phyloP scores from a whole-genome alignment of 1,284 basidiomycete genomes.

The Volvariella volvacea region DNA sequence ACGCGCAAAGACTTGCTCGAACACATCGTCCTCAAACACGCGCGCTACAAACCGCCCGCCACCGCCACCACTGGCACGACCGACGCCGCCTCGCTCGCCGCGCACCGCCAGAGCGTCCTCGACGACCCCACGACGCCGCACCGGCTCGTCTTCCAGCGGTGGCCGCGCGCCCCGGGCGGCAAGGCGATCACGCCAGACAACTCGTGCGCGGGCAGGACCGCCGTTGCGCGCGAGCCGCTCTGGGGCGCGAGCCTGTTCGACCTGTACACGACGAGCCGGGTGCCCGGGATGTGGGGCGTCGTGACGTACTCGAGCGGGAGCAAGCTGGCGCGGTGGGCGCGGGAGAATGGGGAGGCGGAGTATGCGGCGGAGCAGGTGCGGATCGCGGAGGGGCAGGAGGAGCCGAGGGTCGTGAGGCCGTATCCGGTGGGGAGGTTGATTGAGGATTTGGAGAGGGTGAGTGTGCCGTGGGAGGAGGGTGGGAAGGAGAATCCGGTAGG shows the following conservation, averaged over 20 bases:
- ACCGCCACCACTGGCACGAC: background rate
- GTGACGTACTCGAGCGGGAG: slow-evolving; percentile 28
- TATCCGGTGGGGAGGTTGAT: slow-evolving; percentile 22
- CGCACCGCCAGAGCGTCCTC: background rate
- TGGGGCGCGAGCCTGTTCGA: slow-evolving; percentile 42
- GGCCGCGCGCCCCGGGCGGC: slow-evolving; percentile 29
- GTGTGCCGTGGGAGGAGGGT: slow-evolving; percentile 1
- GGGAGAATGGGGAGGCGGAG: slow-evolving; percentile 25
- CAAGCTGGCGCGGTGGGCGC: slow-evolving; percentile 26
- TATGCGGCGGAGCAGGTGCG: no score
- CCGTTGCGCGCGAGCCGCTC: slow-evolving; percentile 25
- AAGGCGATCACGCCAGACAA: slow-evolving; percentile 14
- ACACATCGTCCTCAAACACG: no score
- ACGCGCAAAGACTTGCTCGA: no score
- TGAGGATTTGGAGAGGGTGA: slow-evolving; percentile 13
- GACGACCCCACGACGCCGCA: slow-evolving; percentile 3
- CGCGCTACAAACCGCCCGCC: no score
- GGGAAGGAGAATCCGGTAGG: slow-evolving; percentile 1
- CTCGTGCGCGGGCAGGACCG: slow-evolving; percentile 18
- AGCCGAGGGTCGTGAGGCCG: slow-evolving; percentile 23
- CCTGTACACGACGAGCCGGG: slow-evolving; percentile 26
- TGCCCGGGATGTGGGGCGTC: slow-evolving; percentile 12
- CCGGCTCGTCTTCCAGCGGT: slow-evolving; percentile 21
- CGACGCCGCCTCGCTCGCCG: background rate
- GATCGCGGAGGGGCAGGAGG: slow-evolving; percentile 21